Evolutionary conservation across 768 basidiomycete genomes (phyloP).

Genomic region (Rhodocollybia butyracea): DNA sequence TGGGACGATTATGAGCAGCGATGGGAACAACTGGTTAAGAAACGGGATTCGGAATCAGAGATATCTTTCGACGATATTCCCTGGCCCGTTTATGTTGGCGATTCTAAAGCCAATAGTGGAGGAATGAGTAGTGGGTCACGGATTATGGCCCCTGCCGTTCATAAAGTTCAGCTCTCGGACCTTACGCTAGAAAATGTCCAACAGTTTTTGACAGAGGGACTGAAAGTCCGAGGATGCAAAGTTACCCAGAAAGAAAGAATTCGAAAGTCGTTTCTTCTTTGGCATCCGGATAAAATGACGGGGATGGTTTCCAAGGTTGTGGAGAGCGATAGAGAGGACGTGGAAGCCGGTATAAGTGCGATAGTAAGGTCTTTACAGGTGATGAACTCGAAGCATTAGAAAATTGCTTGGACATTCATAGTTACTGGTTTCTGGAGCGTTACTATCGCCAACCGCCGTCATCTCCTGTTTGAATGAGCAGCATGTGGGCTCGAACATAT

Average conservation of each 20-base stretch:
- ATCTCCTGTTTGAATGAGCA: no score
- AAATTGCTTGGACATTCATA: not conserved
- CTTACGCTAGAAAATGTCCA: constrained; percentile 39
- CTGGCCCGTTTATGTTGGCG: constrained; percentile 46
- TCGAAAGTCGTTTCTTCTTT: constrained; percentile 57
- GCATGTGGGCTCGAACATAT: no score
- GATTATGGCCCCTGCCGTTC: not conserved
- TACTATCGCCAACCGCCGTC: no score
- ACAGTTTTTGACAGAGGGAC: constrained; percentile 46
- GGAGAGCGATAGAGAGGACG: constrained; percentile 40
- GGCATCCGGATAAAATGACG: constrained; percentile 67
- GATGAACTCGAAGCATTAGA: constrained; percentile 20
- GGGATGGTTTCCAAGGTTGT: constrained; percentile 38
- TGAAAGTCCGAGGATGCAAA: constrained; percentile 37
- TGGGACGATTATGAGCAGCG: constrained; percentile 55
- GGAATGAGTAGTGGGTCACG: not conserved
- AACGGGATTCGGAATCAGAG: constrained; percentile 7
- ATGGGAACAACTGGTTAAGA: constrained; percentile 42
- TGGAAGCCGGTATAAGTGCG: constrained; percentile 42
- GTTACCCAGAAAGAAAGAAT: constrained; percentile 50
- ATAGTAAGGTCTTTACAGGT: constrained; percentile 35
- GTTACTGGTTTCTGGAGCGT: no score
- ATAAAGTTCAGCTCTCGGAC: constrained; percentile 19
- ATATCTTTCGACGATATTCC: constrained; percentile 50
- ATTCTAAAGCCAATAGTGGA: not conserved